These are phyloP conservation scores for Beauveria bassiana DNA, from an alignment of 2,329 filamentous ascomycete genomes.

Conservation along the genomic window DNA sequence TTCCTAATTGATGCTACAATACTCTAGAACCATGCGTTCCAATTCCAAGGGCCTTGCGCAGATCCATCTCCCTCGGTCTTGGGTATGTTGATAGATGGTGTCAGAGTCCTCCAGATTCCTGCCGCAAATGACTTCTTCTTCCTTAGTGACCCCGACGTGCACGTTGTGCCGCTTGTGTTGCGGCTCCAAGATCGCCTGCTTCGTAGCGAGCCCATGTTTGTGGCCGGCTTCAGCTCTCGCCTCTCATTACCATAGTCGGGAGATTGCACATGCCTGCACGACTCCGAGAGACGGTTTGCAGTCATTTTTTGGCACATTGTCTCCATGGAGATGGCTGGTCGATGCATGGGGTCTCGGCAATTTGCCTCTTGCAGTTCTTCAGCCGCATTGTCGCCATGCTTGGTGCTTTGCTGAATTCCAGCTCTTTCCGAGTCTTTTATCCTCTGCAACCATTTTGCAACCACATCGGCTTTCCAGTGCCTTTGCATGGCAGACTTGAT, in stretches of 20 bases:
- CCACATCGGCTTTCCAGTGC: conserved; percentile 41
- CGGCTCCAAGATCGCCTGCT: background rate
- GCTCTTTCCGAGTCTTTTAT: conserved; percentile 14
- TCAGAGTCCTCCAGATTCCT: conserved; percentile 7
- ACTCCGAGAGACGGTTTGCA: background rate
- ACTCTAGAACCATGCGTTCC: conserved; percentile 11
- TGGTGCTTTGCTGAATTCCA: background rate
- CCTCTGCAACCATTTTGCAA: conserved; percentile 32
- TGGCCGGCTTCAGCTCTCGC: background rate
- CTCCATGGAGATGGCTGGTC: background rate
- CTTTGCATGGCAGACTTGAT: conserved; percentile 38
- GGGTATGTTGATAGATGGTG: background rate
- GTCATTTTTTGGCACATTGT: background rate
- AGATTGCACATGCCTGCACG: background rate
- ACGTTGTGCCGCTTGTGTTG: background rate
- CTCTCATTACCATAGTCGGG: conserved; percentile 1
- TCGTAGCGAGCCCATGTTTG: background rate
- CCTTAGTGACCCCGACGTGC: conserved; percentile 1
- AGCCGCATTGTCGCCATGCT: background rate
- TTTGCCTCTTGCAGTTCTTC: background rate
- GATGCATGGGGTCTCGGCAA: background rate
- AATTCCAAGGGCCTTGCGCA: conserved; percentile 2
- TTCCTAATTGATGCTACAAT: conserved; percentile 10
- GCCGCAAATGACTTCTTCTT: conserved; percentile 10
- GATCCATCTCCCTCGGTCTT: background rate